phyloP scores from a whole-genome alignment of 768 basidiomycete species.

The Symmetrospora coprosmae region DNA sequence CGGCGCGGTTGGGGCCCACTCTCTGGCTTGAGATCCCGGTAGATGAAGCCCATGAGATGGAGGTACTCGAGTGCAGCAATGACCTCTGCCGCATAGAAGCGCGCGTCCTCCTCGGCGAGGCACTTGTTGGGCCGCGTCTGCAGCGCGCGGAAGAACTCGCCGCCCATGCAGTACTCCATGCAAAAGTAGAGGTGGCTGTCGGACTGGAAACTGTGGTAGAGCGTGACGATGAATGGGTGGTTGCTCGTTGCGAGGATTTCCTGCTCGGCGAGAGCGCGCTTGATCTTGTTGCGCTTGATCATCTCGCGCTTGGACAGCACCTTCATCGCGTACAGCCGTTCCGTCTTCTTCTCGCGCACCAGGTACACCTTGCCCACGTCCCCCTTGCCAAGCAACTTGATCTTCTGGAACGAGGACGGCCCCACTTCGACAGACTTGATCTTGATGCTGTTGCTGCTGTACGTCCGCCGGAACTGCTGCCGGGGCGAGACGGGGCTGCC shows the following conservation, averaged over 20 bases:
- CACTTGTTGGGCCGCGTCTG: constrained; percentile 95
- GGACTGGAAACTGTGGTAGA: constrained; percentile 98
- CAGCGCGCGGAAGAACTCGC: constrained; percentile 95
- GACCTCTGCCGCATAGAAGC: constrained; percentile 98
- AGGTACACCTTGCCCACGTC: constrained; percentile 98
- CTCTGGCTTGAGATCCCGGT: constrained; percentile 97
- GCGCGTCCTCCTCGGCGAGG: constrained; percentile 80
- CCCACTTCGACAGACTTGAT: constrained; percentile 68
- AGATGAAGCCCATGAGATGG: constrained; percentile 98
- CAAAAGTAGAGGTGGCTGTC: constrained; percentile 96
- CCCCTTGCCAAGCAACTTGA: constrained; percentile 96
- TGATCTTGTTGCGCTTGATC: constrained; percentile 99
- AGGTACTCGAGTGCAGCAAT: constrained; percentile 94
- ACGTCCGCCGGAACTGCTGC: constrained; percentile 68
- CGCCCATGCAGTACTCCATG: constrained; percentile 99
- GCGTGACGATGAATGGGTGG: constrained; percentile 97
- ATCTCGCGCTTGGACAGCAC: constrained; percentile 98
- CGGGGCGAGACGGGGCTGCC: constrained; percentile 26
- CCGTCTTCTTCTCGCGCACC: constrained; percentile 92
- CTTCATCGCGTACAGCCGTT: constrained; percentile 98
- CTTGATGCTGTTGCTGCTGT: constrained; percentile 96
- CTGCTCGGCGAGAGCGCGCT: constrained; percentile 81
- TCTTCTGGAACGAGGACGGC: constrained; percentile 84
- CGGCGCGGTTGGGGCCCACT: too few species aligned
- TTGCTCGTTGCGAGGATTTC: constrained; percentile 97